Evolutionary conservation across 2,329 filamentous ascomycete genomes (phyloP).

Genomic region (Verruconis gallopava): DNA sequence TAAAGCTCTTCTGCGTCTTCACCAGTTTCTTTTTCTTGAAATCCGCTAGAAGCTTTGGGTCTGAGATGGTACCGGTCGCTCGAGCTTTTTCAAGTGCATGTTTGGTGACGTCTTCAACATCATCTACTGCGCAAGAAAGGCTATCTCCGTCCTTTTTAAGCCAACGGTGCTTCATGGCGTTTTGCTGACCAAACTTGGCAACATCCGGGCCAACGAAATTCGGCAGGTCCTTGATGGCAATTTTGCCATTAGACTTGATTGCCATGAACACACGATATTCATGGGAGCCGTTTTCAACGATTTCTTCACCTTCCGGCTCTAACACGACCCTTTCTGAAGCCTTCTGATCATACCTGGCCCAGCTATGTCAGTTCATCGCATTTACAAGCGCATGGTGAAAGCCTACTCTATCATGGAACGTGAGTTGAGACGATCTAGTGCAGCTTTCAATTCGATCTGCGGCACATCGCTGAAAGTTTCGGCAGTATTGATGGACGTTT

Average conservation of each 20-base stretch:
- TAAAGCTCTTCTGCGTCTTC: slow-evolving; percentile 68
- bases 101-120: slow-evolving; percentile 67
- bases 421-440: slow-evolving; percentile 72
- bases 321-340: slow-evolving; percentile 67
- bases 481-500: slow-evolving; percentile 40
- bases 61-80: slow-evolving; percentile 52
- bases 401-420: slow-evolving; percentile 74
- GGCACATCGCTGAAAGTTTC: slow-evolving; percentile 33
- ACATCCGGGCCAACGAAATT: slow-evolving; percentile 58
- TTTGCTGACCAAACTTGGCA: slow-evolving; percentile 80
- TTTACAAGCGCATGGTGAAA: no score
- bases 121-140: slow-evolving; percentile 46
- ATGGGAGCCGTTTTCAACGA: slow-evolving; percentile 40
- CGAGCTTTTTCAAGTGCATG: slow-evolving; percentile 64
- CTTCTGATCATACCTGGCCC: slow-evolving; percentile 76
- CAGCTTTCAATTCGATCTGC: slow-evolving; percentile 57
- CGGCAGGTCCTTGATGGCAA: slow-evolving; percentile 35
- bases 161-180: slow-evolving; percentile 72
- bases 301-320: slow-evolving; percentile 69
- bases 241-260: slow-evolving; percentile 30
- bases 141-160: slow-evolving; percentile 48
- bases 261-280: slow-evolving; percentile 39
- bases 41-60: slow-evolving; percentile 66
- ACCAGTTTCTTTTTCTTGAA: slow-evolving; percentile 88
- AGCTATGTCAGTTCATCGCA: no score